Evolutionary conservation across 108 stramenopile species (phyloP), one percentile per base, ranked within the genome.

Genomic region (Skeletonema marinoi): DNA sequence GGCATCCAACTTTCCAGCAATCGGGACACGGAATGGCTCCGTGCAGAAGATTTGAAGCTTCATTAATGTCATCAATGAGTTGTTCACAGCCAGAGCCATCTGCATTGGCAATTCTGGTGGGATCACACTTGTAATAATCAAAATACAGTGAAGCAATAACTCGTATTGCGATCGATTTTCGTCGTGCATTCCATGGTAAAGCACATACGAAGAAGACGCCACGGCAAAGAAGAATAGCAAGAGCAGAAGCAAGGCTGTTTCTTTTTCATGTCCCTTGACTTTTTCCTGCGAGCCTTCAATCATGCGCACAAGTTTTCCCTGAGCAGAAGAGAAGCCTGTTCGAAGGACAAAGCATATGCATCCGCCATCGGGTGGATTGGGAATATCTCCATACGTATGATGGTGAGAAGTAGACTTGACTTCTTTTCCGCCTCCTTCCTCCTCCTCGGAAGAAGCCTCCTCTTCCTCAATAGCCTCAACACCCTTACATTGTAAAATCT

Each of bases 21-120:
- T 90, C 21, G 98, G 98, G 19, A 98, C 97, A 12, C 97, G 88
- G 70, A 89, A 98, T 32, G 98, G 98, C 71, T 95, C 98, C 3
- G 98, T 98, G 70, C 98, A 98, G 70, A 98, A 98, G 16, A 98
- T 84, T 72, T 96, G 93, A 73, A 96, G 84, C 77, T 97, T 98
- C 97, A 97, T 98, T 83, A 98, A 79, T 0, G 97, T 95, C 97
- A 98, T 97, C 21, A 98, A 75, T 33, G 93, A 90, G 64, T 96
- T 96, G 83, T 98, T 98, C 30, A 98, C 97, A 13, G 98, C 98
- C 60, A 98, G 82, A 11, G 98, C 98, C 96, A 97, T 98, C 77
- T 98, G 96, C 96, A 98, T 97, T 4, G 98, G 98, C 19, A 98
- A 83, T 84, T 98, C 97, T 10, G 97, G 98, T 35, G 97, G 98